phyloP scores from a whole-genome alignment of 129 eudicot genomes.

The Flaveria brownii region DNA sequence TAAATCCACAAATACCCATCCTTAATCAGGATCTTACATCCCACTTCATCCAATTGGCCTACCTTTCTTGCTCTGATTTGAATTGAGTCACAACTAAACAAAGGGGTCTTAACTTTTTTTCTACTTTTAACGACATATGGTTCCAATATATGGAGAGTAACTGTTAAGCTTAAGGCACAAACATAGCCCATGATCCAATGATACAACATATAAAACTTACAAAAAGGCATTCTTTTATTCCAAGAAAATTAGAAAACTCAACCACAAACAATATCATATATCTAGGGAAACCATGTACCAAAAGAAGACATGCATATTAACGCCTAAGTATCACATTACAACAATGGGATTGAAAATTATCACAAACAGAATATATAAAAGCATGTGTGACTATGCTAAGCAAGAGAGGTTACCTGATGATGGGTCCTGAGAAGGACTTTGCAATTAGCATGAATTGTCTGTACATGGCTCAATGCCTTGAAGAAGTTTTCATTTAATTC shows the following conservation, averaged over 20 bases:
- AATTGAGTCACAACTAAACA: background rate
- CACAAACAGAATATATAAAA: background rate
- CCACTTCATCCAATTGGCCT: no score
- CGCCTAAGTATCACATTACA: conserved; percentile 5
- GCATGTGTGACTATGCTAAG: background rate
- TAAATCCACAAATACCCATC: no score
- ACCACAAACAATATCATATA: conserved; percentile 2
- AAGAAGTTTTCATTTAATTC: conserved; percentile 85
- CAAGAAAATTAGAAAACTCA: background rate
- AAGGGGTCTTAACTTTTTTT: background rate
- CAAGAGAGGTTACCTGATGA: conserved; percentile 67
- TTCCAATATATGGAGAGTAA: background rate
- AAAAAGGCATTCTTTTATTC: background rate
- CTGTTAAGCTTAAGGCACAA: no score
- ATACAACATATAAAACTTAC: background rate
- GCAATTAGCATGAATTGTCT: conserved; percentile 95
- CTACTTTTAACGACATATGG: conserved; percentile 14
- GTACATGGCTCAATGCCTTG: conserved; percentile 96
- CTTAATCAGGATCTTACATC: no score
- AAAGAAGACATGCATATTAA: background rate
- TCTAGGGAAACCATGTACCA: background rate
- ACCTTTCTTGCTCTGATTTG: background rate
- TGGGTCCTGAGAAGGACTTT: conserved; percentile 94
- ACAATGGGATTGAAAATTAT: background rate
- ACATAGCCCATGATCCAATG: no score